Evolutionary conservation across 768 basidiomycete species (phyloP).

Genomic region (Ramaria sp.): DNA sequence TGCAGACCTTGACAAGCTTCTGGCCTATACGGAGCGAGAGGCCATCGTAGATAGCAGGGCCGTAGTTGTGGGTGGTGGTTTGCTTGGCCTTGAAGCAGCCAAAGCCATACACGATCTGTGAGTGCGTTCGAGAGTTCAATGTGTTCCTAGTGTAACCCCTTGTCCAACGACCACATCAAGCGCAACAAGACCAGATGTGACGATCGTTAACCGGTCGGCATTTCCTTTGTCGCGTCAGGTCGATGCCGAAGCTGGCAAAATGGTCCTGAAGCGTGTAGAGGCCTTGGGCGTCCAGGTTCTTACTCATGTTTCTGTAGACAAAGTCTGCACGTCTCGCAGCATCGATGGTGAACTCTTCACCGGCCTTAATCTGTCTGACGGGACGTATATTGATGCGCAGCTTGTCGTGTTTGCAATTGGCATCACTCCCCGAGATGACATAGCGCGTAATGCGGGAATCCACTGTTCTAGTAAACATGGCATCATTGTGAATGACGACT

Average conservation of each 20-base stretch:
- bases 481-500: conserved; percentile 43
- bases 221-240: conserved; percentile 51
- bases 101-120: conserved; percentile 57
- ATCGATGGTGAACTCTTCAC: conserved; percentile 26
- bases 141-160: background rate
- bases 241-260: conserved; percentile 46
- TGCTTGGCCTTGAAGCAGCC: conserved; percentile 66
- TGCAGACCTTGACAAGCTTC: conserved; percentile 53
- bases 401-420: conserved; percentile 62
- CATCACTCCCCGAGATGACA: conserved; percentile 59
- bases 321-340: conserved; percentile 26
- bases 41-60: conserved; percentile 31
- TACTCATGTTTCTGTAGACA: conserved; percentile 28
- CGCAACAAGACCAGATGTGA: conserved; percentile 32
- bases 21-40: conserved; percentile 40
- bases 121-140: conserved; percentile 13
- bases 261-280: conserved; percentile 49
- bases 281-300: conserved; percentile 48
- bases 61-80: conserved; percentile 56
- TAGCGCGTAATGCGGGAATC: conserved; percentile 46
- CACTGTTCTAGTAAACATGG: conserved; percentile 40
- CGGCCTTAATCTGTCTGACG: conserved; percentile 42
- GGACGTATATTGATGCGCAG: conserved; percentile 27
- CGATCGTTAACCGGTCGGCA: conserved; percentile 40
- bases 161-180: background rate